Conservation (phyloP, 2,329 filamentous ascomycete genomes). For the Fusarium lateritium region DNA sequence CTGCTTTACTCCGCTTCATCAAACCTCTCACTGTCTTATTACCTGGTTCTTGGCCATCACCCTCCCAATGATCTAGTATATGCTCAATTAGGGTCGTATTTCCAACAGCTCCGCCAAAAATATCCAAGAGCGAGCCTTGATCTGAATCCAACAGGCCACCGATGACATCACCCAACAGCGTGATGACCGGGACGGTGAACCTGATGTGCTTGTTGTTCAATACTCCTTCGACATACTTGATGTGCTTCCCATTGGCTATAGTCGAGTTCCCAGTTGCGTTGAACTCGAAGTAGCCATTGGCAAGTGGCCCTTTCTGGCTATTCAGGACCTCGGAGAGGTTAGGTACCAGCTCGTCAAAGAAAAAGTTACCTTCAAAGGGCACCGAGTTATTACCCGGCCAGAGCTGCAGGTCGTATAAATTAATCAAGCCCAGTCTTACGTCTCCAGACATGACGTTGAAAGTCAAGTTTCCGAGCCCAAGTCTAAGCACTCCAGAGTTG, state of each 20-base stretch:
- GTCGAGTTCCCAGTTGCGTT: slow-evolving; percentile 60
- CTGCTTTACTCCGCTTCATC: neutral
- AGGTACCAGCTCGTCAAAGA: slow-evolving; percentile 57
- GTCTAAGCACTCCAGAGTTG: slow-evolving; percentile 60
- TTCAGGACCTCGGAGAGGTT: slow-evolving; percentile 59
- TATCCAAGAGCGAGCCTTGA: slow-evolving; percentile 50
- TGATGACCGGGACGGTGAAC: slow-evolving; percentile 56
- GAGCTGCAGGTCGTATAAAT: slow-evolving; percentile 57
- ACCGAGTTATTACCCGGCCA: slow-evolving; percentile 61
- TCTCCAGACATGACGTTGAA: slow-evolving; percentile 60
- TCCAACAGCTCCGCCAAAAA: slow-evolving; percentile 57
- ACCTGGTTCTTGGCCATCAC: neutral
- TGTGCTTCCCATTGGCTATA: slow-evolving; percentile 58
- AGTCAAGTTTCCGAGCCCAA: slow-evolving; percentile 63
- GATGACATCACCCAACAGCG: slow-evolving; percentile 56
- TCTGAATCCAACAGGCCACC: slow-evolving; percentile 53
- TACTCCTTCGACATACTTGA: slow-evolving; percentile 61
- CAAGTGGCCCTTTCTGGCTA: slow-evolving; percentile 55
- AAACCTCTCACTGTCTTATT: slow-evolving; percentile 2
- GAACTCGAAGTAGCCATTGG: slow-evolving; percentile 58
- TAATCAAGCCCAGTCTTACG: slow-evolving; percentile 57
- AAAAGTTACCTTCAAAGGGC: slow-evolving; percentile 59
- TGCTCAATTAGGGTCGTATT: slow-evolving; percentile 59
- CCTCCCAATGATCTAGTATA: slow-evolving; percentile 55
- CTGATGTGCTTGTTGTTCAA: slow-evolving; percentile 57